Percentiles rank a stretch among this genome's conserved stretches.
These are phyloP conservation scores for Peronospora farinosa DNA, from an alignment of 352 stramenopile species.

Conservation along the genomic window DNA sequence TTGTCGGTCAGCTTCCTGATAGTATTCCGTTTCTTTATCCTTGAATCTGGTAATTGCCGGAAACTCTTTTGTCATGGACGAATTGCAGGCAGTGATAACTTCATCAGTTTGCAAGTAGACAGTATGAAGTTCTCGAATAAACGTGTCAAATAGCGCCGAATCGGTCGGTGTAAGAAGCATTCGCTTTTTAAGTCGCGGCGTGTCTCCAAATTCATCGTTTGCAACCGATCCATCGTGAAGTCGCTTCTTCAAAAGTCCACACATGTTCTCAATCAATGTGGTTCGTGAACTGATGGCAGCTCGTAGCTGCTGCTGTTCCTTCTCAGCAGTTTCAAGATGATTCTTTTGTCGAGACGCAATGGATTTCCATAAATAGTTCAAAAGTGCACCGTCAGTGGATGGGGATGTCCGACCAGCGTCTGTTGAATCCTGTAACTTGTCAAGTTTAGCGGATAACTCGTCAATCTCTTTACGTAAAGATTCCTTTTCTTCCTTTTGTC, in stretches of 20 bases:
- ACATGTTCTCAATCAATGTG: constrained; percentile 27
- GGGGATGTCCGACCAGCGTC: constrained; percentile 1
- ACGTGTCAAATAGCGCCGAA: constrained; percentile 30
- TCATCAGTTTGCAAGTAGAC: constrained; percentile 23
- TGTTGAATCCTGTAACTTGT: constrained; percentile 18
- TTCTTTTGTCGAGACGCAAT: constrained; percentile 28
- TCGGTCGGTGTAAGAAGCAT: constrained; percentile 25
- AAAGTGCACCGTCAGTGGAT: constrained; percentile 17
- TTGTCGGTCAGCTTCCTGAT: constrained; percentile 15
- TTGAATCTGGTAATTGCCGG: constrained; percentile 12
- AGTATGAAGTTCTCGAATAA: constrained; percentile 25
- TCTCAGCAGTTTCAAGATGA: constrained; percentile 19
- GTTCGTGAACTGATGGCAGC: constrained; percentile 23
- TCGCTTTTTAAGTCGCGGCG: constrained; percentile 14
- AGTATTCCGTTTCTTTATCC: constrained; percentile 18
- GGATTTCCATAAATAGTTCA: constrained; percentile 26
- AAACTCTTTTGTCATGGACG: background rate
- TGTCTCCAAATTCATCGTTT: constrained; percentile 3
- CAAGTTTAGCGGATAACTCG: constrained; percentile 26
- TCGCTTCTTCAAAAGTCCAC: constrained; percentile 21
- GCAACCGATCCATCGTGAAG: constrained; percentile 11
- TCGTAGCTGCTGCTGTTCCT: constrained; percentile 20
- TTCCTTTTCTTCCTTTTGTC: constrained; percentile 33
- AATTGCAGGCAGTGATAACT: constrained; percentile 14
- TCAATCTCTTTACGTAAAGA: constrained; percentile 24